Percentiles rank a stretch among this genome's conserved stretches.
phyloP scores from a whole-genome alignment of 139 green algal species.

The Picochlorum sp. region DNA sequence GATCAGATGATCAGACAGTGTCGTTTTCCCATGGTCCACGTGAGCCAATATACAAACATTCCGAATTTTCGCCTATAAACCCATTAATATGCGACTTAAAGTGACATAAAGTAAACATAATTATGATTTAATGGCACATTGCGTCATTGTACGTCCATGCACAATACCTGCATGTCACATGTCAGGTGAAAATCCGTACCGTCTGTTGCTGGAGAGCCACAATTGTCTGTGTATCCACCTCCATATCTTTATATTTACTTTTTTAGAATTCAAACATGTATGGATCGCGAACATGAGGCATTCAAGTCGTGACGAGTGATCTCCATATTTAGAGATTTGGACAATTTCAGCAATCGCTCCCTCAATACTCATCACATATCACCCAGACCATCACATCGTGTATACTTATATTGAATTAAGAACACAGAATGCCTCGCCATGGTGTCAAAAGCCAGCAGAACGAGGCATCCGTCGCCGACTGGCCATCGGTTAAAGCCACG shows the following conservation, averaged over 20 bases:
- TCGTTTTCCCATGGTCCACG: slow-evolving; percentile 99
- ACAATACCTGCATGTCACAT: neutral
- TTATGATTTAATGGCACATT: slow-evolving; percentile 1
- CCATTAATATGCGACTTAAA: neutral
- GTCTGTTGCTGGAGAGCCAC: slow-evolving; percentile 19
- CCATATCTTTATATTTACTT: slow-evolving; percentile 10
- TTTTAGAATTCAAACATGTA: neutral
- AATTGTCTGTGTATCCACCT: slow-evolving; percentile 22
- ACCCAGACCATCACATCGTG: no score
- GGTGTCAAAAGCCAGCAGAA: neutral
- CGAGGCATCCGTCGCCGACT: neutral
- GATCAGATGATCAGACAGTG: slow-evolving; percentile 90
- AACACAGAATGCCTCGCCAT: neutral
- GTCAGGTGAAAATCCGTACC: neutral
- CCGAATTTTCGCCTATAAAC: slow-evolving; percentile 65
- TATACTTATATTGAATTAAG: neutral
- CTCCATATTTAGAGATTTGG: no score
- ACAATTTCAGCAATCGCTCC: no score
- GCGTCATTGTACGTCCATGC: neutral
- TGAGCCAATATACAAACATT: slow-evolving; percentile 98
- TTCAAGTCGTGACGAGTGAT: no score
- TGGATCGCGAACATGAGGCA: no score
- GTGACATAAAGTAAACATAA: neutral
- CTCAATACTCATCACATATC: no score
- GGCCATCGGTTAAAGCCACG: neutral